Base-by-base conservation (phyloP, 1,139 yeast species). In the Debaryomycetaceae sp. region DNA sequence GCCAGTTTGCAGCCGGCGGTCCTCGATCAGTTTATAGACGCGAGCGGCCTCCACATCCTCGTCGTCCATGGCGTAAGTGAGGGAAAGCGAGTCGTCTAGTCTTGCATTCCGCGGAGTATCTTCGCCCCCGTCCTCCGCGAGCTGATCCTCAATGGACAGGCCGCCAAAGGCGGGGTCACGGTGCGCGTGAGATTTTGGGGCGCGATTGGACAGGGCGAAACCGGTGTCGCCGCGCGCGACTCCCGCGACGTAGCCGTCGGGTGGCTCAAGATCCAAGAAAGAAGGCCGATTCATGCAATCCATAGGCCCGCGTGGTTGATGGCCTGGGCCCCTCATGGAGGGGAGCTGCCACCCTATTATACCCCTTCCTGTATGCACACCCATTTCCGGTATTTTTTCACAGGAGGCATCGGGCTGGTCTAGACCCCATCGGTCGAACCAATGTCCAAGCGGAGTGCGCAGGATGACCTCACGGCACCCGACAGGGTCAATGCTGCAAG, bases 211-310 rank as follows among this genome's bases (percentile, higher is more conserved):
- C 0, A 95, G 82, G 1, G 90, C 75, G 51, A 87, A 87, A 2
- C 97, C 97, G 0, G 83, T 73, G 2, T 97, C 98, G 13, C 98
- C 98, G 47, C 98, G 64, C 0, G 97, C 98, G 6, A 86, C 57
- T 20, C 98, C 98, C 2, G 97, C 81, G 23, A 86, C 71, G 48
- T 90, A 90, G 5, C 94, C 94, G 3, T 79, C 73, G 0, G 98
- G 98, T 0, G 97, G 79, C 37, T 78, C 76, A 57, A 81, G 86
- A 44, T 80, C 87, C 32, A 90, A 62, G 52, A 90, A 90, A n/a
- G 73, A 62, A 38, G 57, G 57, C 29, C 72, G 46, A 18, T 67
- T 72, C 76, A 70, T 69, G n/a, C 13, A 13, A 2, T 16, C n/a
- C n/a, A n/a, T n/a, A n/a, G n/a, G n/a, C n/a, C n/a, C n/a, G n/a